phyloP scores from a whole-genome alignment of 169 alveolate genomes.

The Plasmodium gaboni region DNA sequence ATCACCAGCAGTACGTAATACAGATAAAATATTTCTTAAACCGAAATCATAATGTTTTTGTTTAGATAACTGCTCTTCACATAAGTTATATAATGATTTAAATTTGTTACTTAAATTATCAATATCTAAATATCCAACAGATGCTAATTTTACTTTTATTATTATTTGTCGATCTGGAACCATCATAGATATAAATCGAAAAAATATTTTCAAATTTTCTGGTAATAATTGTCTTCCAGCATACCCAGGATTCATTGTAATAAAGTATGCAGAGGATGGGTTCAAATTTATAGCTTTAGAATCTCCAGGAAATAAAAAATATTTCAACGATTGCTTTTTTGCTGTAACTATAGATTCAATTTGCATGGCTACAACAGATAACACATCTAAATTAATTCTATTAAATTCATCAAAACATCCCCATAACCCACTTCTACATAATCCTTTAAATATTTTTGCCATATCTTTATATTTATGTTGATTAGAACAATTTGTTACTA shows the following conservation, averaged over 20 bases:
- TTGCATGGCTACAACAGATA: constrained; percentile 96
- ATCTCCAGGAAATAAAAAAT: constrained; percentile 87
- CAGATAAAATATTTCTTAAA: constrained; percentile 96
- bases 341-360: constrained; percentile 94
- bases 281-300: constrained; percentile 93
- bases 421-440: constrained; percentile 98
- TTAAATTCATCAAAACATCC: constrained; percentile 99
- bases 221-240: constrained; percentile 98
- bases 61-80: constrained; percentile 94
- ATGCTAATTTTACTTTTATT: constrained; percentile 94
- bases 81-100: constrained; percentile 95
- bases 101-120: constrained; percentile 94
- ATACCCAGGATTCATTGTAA: constrained; percentile 99
- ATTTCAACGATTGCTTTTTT: constrained; percentile 85
- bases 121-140: constrained; percentile 96
- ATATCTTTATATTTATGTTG: constrained; percentile 97
- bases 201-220: constrained; percentile 94
- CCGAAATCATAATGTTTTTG: constrained; percentile 99
- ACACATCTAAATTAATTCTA: constrained; percentile 95
- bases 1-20: constrained; percentile 95
- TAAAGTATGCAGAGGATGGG: constrained; percentile 95
- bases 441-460: constrained; percentile 96
- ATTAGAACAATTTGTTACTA: constrained; percentile 98
- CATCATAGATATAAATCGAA: constrained; percentile 95
- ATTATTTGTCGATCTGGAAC: constrained; percentile 93